Conservation (phyloP, 176 grass and related monocot genomes). For the Hsuehochloa calcarea region DNA sequence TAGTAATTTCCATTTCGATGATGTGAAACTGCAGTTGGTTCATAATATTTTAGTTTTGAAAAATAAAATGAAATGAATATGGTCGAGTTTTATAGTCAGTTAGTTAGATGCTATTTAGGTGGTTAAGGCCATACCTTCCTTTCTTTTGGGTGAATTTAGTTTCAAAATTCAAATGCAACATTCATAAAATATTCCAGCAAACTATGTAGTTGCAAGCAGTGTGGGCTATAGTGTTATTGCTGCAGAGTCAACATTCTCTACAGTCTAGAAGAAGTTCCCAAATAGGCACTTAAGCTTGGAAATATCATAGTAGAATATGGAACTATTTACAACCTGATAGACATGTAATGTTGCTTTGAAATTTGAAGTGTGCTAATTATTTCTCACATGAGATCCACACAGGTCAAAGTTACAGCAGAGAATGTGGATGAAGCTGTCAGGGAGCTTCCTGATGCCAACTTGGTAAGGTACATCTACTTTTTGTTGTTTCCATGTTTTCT, state of each 20-base stretch:
- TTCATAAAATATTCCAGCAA: background rate
- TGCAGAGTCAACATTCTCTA: background rate
- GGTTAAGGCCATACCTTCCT: background rate
- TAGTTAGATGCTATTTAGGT: background rate
- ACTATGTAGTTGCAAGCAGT: background rate
- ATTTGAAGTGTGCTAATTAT: conserved; percentile 9
- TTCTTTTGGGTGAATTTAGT: background rate
- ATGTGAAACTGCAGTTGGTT: background rate
- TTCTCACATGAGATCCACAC: conserved; percentile 23
- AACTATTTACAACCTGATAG: background rate
- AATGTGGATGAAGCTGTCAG: conserved; percentile 97
- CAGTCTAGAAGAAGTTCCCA: conserved; percentile 9
- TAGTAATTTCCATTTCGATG: conserved; percentile 10
- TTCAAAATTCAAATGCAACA: background rate
- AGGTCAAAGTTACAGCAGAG: conserved; percentile 99
- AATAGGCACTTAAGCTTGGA: background rate
- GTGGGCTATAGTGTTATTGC: background rate
- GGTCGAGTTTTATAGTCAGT: background rate
- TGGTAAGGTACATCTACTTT: conserved; percentile 95
- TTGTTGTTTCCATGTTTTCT: conserved; percentile 27
- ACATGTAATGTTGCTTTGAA: conserved; percentile 15
- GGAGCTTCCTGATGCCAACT: conserved; percentile 96
- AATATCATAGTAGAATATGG: background rate
- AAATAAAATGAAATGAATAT: conserved; percentile 3
- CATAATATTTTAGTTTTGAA: background rate